Evolutionary conservation across 2,329 filamentous ascomycete genomes (phyloP).

Genomic region (Aaosphaeria arxii): DNA sequence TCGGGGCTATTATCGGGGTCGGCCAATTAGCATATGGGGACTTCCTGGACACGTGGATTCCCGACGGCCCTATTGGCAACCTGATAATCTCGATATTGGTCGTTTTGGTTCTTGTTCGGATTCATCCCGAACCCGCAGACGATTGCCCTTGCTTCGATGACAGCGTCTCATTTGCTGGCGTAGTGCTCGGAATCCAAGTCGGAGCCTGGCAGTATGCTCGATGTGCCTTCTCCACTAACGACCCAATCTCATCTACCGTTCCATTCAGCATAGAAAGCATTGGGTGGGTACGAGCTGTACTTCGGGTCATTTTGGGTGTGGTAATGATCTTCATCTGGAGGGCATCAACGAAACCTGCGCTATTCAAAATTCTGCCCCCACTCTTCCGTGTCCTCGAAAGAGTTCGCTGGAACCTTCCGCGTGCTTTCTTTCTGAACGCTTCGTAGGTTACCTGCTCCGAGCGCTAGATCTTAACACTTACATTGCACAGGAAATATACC

Average conservation of each 20-base stretch:
- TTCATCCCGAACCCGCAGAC: conserved; percentile 94
- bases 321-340: conserved; percentile 85
- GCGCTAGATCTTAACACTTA: neutral
- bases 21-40: conserved; percentile 55
- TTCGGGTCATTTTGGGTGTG: conserved; percentile 76
- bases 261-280: conserved; percentile 66
- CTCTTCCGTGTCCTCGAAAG: conserved; percentile 84
- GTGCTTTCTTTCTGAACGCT: conserved; percentile 87
- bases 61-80: conserved; percentile 51
- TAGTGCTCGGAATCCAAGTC: conserved; percentile 78
- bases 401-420: conserved; percentile 73
- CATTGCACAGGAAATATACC: conserved; percentile 64
- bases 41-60: conserved; percentile 68
- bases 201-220: conserved; percentile 79
- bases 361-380: conserved; percentile 77
- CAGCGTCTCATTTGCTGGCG: conserved; percentile 87
- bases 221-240: conserved; percentile 51
- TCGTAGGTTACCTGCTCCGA: conserved; percentile 49
- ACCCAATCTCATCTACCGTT: conserved; percentile 57
- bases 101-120: conserved; percentile 74
- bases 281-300: conserved; percentile 61
- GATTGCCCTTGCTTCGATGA: conserved; percentile 97
- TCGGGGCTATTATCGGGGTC: conserved; percentile 66
- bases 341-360: conserved; percentile 78
- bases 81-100: conserved; percentile 62